phyloP scores from a whole-genome alignment of 768 basidiomycete genomes.

The Termitomyces sp. region DNA sequence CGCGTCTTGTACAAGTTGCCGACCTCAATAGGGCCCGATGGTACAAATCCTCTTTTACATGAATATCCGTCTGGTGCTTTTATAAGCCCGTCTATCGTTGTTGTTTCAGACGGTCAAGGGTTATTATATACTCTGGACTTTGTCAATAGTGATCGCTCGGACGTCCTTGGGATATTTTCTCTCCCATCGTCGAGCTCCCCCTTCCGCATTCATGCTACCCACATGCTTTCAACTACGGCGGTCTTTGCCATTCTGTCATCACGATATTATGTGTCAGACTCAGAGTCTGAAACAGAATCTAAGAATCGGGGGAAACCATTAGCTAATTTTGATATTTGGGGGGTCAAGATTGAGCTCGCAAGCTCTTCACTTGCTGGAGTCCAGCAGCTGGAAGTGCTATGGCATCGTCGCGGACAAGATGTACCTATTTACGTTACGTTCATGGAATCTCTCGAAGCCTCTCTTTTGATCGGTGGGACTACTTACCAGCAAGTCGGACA shows the following conservation, averaged over 20 bases:
- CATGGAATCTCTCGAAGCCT: conserved; percentile 34
- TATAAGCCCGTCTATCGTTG: conserved; percentile 37
- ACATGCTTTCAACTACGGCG: neutral
- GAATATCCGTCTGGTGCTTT: conserved; percentile 77
- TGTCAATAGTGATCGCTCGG: conserved; percentile 29
- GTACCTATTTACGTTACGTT: conserved; percentile 60
- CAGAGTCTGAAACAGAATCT: neutral
- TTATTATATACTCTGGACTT: conserved; percentile 54
- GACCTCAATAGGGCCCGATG: conserved; percentile 36
- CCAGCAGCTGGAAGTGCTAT: conserved; percentile 46
- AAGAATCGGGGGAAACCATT: conserved; percentile 21
- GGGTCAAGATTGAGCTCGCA: conserved; percentile 44
- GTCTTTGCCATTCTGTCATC: conserved; percentile 6
- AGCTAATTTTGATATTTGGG: conserved; percentile 62
- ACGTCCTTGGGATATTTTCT: conserved; percentile 48
- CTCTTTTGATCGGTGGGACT: conserved; percentile 56
- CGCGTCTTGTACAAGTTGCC: conserved; percentile 57
- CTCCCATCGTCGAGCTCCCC: conserved; percentile 35
- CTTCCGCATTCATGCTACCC: conserved; percentile 23
- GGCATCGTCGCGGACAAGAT: conserved; percentile 64
- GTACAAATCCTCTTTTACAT: conserved; percentile 33
- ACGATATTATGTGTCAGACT: neutral
- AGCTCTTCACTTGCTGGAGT: conserved; percentile 24
- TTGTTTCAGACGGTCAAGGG: conserved; percentile 72
- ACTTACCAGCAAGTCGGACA: conserved; percentile 39